These are phyloP conservation scores for Pseudogymnoascus sp. DNA, from an alignment of 2,329 filamentous ascomycete species.

Conservation along the genomic window DNA sequence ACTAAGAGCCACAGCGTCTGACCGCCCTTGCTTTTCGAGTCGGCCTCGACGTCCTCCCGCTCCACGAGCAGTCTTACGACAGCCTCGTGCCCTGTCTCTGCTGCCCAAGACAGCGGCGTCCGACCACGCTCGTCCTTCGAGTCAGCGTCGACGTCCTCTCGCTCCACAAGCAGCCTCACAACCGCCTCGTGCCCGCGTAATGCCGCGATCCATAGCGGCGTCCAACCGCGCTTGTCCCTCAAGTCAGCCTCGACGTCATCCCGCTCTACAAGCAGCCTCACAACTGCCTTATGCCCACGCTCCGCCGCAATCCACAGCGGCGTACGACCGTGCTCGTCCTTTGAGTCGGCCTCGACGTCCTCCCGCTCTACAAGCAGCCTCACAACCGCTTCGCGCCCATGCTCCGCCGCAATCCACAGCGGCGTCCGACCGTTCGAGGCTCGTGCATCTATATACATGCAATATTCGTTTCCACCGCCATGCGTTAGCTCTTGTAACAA, in stretches of 20 bases:
- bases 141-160: background rate
- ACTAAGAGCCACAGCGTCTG: too few relatives aligned
- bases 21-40: too few relatives aligned
- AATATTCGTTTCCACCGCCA: background rate
- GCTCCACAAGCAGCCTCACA: background rate
- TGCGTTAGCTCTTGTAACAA: slow-evolving; percentile 7
- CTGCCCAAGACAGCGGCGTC: background rate
- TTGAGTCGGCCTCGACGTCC: slow-evolving; percentile 1
- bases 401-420: too few relatives aligned
- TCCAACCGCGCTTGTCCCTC: background rate
- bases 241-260: background rate
- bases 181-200: too few relatives aligned
- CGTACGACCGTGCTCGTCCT: background rate
- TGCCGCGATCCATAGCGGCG: background rate
- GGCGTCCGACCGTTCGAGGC: background rate
- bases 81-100: too few relatives aligned
- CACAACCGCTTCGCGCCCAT: too few relatives aligned
- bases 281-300: background rate
- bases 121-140: background rate
- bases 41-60: too few relatives aligned
- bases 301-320: background rate
- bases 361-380: background rate
- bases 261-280: background rate
- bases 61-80: too few relatives aligned
- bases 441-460: background rate